Evolutionary conservation across 2,329 filamentous ascomycete genomes (phyloP).

Genomic region (Stagonosporopsis rhizophila): DNA sequence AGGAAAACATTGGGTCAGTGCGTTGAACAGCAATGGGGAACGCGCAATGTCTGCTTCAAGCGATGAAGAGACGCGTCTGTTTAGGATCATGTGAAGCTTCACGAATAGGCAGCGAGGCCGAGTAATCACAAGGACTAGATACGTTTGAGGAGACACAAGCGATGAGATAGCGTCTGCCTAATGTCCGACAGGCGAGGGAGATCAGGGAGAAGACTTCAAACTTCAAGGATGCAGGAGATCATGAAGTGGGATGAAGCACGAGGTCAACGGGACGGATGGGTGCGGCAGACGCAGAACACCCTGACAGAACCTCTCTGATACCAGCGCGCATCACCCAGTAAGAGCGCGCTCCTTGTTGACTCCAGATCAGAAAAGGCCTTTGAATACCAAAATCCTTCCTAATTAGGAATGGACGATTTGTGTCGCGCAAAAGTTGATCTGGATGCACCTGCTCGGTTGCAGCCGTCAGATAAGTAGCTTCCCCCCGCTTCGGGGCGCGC

Average conservation of each 20-base stretch:
- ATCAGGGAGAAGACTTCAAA: conserved; percentile 8
- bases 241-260: conserved; percentile 19
- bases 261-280: conserved; percentile 24
- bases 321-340: conserved; percentile 29
- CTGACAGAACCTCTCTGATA: conserved; percentile 29
- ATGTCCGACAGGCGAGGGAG: conserved; percentile 5
- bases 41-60: conserved; percentile 1
- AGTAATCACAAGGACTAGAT: background rate
- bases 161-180: conserved; percentile 9
- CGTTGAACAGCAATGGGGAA: background rate
- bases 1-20: background rate
- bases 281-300: conserved; percentile 30
- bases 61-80: background rate
- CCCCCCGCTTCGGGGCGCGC: conserved; percentile 38
- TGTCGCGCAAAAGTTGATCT: conserved; percentile 41
- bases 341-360: conserved; percentile 27
- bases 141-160: conserved; percentile 1
- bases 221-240: conserved; percentile 9
- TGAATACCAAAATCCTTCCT: conserved; percentile 39
- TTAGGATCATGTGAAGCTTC: conserved; percentile 3
- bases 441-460: conserved; percentile 34
- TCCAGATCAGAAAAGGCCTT: conserved; percentile 35
- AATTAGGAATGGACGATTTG: conserved; percentile 37
- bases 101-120: conserved; percentile 1
- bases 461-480: conserved; percentile 40